Evolutionary conservation across 768 basidiomycete species (phyloP).

Genomic region (Hysterangium stoloniferum): DNA sequence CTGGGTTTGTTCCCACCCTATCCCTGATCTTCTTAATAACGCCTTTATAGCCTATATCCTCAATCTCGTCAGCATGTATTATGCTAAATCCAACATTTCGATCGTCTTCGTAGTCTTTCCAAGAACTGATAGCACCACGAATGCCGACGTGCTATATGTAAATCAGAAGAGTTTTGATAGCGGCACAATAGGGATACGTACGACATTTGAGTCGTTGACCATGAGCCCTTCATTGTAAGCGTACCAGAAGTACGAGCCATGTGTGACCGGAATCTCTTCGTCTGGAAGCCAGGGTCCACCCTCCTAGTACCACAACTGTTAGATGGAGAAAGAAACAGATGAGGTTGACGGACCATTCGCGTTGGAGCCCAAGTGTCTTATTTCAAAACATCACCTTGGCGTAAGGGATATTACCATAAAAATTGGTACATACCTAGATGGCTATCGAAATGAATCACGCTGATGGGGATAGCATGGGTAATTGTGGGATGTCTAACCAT

Average conservation of each 20-base stretch:
- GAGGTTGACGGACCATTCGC: no score
- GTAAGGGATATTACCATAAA: no score
- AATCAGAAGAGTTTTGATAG: neutral
- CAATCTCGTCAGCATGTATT: slow-evolving; percentile 21
- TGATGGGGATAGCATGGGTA: slow-evolving; percentile 5
- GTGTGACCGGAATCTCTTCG: slow-evolving; percentile 24
- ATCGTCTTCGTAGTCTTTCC: slow-evolving; percentile 26
- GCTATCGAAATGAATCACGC: slow-evolving; percentile 29
- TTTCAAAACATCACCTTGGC: no score
- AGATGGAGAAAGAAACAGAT: no score
- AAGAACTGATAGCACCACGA: slow-evolving; percentile 21
- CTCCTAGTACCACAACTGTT: slow-evolving; percentile 5
- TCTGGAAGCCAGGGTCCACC: slow-evolving; percentile 23
- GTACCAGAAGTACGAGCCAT: slow-evolving; percentile 29
- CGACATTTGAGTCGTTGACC: slow-evolving; percentile 26
- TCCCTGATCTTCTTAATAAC: slow-evolving; percentile 26
- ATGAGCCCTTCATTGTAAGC: slow-evolving; percentile 27
- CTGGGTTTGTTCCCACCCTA: slow-evolving; percentile 27
- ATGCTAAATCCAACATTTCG: slow-evolving; percentile 21
- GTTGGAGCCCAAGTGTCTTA: no score
- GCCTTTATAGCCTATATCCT: slow-evolving; percentile 26
- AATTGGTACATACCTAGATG: slow-evolving; percentile 16
- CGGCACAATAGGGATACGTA: neutral
- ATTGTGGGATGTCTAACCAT: neutral
- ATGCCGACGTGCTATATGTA: slow-evolving; percentile 24